These are phyloP conservation scores for Leavenworthia alabamica DNA, from an alignment of 345 rosid genomes.

Conservation along the genomic window DNA sequence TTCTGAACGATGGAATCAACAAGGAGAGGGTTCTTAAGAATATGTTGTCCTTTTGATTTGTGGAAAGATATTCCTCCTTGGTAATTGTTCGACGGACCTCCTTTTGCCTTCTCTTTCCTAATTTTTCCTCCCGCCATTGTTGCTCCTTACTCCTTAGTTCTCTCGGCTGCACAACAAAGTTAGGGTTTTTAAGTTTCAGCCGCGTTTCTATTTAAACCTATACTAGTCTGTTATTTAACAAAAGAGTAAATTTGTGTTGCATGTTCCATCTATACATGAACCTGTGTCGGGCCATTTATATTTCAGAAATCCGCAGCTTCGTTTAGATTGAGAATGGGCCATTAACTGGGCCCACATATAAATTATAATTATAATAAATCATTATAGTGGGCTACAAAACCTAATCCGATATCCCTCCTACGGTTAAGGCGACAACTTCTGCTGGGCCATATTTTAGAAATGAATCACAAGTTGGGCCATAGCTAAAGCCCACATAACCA, in stretches of 20 bases:
- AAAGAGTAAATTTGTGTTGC: no score
- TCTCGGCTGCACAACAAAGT: neutral
- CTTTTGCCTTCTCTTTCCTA: slow-evolving; percentile 60
- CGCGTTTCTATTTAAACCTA: neutral
- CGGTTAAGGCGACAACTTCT: neutral
- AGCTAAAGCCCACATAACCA: neutral
- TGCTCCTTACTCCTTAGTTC: no score
- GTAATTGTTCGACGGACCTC: slow-evolving; percentile 55
- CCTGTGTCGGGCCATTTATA: no score
- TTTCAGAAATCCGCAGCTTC: no score
- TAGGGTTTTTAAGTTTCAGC: slow-evolving; percentile 5
- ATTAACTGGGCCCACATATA: no score
- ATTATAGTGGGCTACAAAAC: no score
- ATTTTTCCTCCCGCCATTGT: slow-evolving; percentile 83
- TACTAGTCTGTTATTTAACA: neutral
- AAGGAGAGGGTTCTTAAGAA: slow-evolving; percentile 75
- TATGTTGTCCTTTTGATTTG: slow-evolving; percentile 88
- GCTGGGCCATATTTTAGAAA: neutral
- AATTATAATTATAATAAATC: no score
- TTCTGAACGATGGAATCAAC: slow-evolving; percentile 82
- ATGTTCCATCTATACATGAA: no score
- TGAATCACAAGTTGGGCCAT: neutral
- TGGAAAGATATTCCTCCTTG: slow-evolving; percentile 88
- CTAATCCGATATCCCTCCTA: no score
- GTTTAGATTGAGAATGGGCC: no score